Conservation (phyloP, 1,284 basidiomycete species). For the Boletus mariae region DNA sequence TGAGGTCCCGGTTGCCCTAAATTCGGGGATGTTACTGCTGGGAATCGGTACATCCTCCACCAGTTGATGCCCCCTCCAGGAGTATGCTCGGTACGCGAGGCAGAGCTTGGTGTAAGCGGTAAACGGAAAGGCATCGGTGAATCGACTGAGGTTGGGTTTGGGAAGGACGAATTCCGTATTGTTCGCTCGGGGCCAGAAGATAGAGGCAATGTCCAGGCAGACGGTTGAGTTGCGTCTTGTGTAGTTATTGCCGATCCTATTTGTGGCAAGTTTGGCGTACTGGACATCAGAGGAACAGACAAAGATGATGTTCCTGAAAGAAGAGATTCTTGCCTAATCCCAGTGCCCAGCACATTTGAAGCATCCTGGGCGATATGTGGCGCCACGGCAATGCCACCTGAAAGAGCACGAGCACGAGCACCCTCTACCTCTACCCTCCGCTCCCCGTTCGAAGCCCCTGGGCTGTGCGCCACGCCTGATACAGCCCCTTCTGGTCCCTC, state of each 20-base stretch:
- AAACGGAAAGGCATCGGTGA: conserved; percentile 31
- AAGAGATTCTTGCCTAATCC: conserved; percentile 11
- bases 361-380: conserved; percentile 13
- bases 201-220: conserved; percentile 4
- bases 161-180: conserved; percentile 3
- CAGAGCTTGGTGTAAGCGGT: conserved; percentile 26
- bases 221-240: conserved; percentile 2
- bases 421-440: conserved; percentile 20
- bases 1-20: conserved; percentile 15
- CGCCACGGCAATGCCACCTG: conserved; percentile 20
- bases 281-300: conserved; percentile 10
- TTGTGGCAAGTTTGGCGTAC: conserved; percentile 6
- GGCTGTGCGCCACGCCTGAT: conserved; percentile 24
- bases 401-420: conserved; percentile 14
- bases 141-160: conserved; percentile 12
- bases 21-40: conserved; percentile 48
- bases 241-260: conserved; percentile 2
- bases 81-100: conserved; percentile 33
- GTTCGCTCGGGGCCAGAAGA: conserved; percentile 2
- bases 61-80: conserved; percentile 62
- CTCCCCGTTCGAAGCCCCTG: conserved; percentile 11
- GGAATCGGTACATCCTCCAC: conserved; percentile 79
- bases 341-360: background rate
- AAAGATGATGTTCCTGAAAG: conserved; percentile 16
- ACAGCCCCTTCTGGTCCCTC: conserved; percentile 9